Conservation (phyloP, 495 filamentous ascomycete species). For the Xylaria longipes region DNA sequence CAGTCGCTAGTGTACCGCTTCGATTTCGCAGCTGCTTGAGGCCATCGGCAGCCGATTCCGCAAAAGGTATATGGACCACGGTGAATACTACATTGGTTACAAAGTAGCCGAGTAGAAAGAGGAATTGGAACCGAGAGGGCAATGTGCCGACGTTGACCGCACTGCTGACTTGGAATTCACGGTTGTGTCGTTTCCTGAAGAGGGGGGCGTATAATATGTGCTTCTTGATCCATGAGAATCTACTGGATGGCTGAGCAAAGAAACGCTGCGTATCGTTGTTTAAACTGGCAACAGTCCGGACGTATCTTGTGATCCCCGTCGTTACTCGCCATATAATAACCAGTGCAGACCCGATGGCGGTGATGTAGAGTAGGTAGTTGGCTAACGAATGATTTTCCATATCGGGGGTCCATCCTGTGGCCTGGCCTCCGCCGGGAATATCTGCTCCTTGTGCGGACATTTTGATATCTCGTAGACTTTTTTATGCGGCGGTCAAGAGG, state of each 20-base stretch:
- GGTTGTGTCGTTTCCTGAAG: constrained; percentile 82
- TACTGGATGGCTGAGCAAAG: constrained; percentile 53
- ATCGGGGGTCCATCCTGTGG: constrained; percentile 40
- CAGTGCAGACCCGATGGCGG: constrained; percentile 48
- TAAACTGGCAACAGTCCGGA: constrained; percentile 76
- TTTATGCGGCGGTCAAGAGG: neutral
- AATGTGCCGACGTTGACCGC: constrained; percentile 90
- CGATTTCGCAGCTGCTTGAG: constrained; percentile 74
- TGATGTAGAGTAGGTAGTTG: constrained; percentile 55
- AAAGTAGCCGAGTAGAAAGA: constrained; percentile 75
- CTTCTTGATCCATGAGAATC: constrained; percentile 77
- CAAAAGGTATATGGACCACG: constrained; percentile 70
- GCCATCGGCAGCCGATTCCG: constrained; percentile 57
- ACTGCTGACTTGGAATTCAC: constrained; percentile 82
- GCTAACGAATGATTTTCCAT: constrained; percentile 53
- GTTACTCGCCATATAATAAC: constrained; percentile 55
- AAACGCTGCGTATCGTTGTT: constrained; percentile 68
- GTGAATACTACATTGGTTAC: constrained; percentile 81
- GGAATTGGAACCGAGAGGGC: constrained; percentile 81
- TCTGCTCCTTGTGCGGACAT: constrained; percentile 29
- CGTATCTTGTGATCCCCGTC: constrained; percentile 67
- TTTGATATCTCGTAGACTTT: constrained; percentile 19
- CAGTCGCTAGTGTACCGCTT: constrained; percentile 77
- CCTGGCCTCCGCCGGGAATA: constrained; percentile 36
- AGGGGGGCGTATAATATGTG: constrained; percentile 84